Evolutionary conservation across 441 rosid species (phyloP), one percentile per base, ranked within the genome.

Genomic region (Daphne laureola): DNA sequence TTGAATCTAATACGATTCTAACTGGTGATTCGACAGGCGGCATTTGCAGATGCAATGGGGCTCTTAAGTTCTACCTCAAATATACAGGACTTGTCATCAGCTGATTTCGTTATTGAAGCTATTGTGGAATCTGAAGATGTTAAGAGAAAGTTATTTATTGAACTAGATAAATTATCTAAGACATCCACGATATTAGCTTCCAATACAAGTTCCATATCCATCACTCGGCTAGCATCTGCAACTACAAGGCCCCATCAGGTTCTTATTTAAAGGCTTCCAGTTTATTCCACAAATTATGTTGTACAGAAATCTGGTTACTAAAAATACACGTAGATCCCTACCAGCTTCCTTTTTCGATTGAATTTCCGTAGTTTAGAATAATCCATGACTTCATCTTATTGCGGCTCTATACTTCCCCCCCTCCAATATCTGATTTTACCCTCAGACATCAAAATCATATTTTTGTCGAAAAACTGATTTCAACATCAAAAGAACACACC

Each of bases 181-280:
- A 55, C 68, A 43, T 75, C 85, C 58, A 78, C 90, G 12, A 76
- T 87, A 49, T 73, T 90, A 73, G 96, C 95, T 5, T 87, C 96
- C 12, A 87, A 85, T 54, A 90, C 96, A 43, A 90, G 98, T 60
- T 83, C 96, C 51, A 83, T 90, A 64, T 85, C 94, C 62, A 83
- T 90, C 40, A 81, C 92, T 59, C 90, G 92, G 55, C 69, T 90
- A 38, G 96, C 94, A 17, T 77, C 96, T 23, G 73, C 78, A 0
- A 87, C 96, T 23, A 58, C 65, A 64, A 76, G 92, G 64, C 88
- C 90, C 0, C 25, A 25, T 66, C 87, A 87, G 94, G 98, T 87
- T 58, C 57, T 54, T 13, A 59, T 31, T 4, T 31, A 6, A 9
- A 31, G 8, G 8, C 38, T 31, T 31, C 60, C 49, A 21, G 54